Conservation (phyloP, 768 basidiomycete genomes). For the Candolleomyces eurysporus region DNA sequence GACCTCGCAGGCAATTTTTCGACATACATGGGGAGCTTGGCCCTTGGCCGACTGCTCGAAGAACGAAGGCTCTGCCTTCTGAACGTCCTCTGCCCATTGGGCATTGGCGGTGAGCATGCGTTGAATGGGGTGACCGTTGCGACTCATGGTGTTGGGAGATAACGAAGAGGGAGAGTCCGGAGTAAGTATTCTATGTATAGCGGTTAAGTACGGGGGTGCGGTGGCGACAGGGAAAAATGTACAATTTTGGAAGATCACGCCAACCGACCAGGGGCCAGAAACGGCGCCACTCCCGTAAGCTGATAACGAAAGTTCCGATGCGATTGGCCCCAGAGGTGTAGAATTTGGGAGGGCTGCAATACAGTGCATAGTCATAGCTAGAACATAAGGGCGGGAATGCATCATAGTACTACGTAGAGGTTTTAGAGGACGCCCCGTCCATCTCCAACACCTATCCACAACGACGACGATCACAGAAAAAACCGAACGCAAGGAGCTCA, state of each 20-base stretch:
- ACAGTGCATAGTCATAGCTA: conserved; percentile 2
- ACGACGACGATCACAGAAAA: too few species aligned
- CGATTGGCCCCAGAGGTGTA: not conserved
- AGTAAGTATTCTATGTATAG: too few species aligned
- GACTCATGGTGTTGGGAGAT: conserved; percentile 9
- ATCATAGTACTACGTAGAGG: not conserved
- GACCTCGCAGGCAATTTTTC: conserved; percentile 1
- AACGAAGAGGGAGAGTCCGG: too few species aligned
- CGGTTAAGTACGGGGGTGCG: too few species aligned
- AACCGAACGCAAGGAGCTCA: conserved; percentile 28
- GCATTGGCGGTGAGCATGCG: conserved; percentile 49
- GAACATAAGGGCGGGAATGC: not conserved
- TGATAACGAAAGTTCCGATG: not conserved
- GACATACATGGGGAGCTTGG: conserved; percentile 63
- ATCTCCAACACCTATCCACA: not conserved
- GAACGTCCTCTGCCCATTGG: conserved; percentile 67
- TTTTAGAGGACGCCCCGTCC: not conserved
- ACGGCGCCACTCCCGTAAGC: not conserved
- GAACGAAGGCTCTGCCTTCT: conserved; percentile 56
- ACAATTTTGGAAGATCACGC: too few species aligned
- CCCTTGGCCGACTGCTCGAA: conserved; percentile 59
- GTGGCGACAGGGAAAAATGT: too few species aligned
- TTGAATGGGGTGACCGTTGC: conserved; percentile 20
- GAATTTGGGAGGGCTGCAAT: not conserved
- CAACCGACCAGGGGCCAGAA: too few species aligned